Evolutionary conservation across 2,329 filamentous ascomycete genomes (phyloP).

Genomic region (Xylaria sp.): DNA sequence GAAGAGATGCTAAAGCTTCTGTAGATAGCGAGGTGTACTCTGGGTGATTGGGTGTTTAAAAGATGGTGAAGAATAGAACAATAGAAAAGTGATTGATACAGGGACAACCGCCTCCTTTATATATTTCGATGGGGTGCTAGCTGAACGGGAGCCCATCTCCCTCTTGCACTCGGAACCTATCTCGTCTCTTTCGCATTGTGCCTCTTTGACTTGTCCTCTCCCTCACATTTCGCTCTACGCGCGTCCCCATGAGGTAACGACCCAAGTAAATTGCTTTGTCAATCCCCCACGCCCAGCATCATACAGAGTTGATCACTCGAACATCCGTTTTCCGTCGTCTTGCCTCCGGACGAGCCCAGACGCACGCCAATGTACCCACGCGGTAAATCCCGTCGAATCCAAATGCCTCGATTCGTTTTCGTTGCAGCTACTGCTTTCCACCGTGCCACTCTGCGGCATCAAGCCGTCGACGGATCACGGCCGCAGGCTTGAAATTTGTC

Average conservation of each 20-base stretch:
- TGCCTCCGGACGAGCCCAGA: neutral
- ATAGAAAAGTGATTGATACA: neutral
- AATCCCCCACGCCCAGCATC: neutral
- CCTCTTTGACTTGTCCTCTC: neutral
- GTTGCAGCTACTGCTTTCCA: neutral
- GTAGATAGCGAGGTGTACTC: neutral
- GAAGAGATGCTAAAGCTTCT: neutral
- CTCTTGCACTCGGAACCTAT: neutral
- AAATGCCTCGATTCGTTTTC: neutral
- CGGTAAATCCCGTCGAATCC: neutral
- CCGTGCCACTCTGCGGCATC: neutral
- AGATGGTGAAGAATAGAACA: neutral
- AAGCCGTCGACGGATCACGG: neutral
- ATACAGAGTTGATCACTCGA: neutral
- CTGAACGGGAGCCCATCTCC: neutral
- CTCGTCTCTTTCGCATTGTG: neutral
- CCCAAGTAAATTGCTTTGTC: neutral
- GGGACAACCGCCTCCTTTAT: slow-evolving; percentile 13
- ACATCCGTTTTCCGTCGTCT: neutral
- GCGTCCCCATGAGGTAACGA: neutral
- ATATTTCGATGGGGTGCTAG: neutral
- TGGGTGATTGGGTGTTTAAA: neutral
- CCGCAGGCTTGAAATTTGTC: neutral
- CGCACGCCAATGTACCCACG: neutral
- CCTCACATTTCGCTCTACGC: neutral